These are phyloP conservation scores for Podaxis sp. DNA, from an alignment of 768 basidiomycete species.

Conservation along the genomic window DNA sequence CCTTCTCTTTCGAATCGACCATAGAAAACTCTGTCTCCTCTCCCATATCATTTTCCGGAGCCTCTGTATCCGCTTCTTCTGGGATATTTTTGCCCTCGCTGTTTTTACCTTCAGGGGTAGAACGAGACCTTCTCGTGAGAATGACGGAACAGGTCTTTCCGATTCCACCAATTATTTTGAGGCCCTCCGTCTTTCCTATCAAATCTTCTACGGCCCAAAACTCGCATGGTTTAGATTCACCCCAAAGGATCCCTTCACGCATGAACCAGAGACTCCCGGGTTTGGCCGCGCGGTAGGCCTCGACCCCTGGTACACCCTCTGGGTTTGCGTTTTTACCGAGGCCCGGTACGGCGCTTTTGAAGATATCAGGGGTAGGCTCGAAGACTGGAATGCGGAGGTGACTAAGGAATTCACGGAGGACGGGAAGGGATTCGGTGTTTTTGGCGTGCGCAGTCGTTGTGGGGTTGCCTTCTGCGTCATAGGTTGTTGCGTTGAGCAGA, in stretches of 20 bases:
- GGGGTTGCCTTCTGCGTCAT: slow-evolving; percentile 29
- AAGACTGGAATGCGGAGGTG: slow-evolving; percentile 37
- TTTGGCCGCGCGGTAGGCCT: slow-evolving; percentile 74
- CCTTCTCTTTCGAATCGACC: slow-evolving; percentile 70
- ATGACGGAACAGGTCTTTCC: slow-evolving; percentile 70
- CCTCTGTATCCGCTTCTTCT: slow-evolving; percentile 23
- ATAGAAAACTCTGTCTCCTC: slow-evolving; percentile 70
- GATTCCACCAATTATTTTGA: slow-evolving; percentile 57
- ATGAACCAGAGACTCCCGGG: slow-evolving; percentile 74
- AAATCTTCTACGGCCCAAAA: slow-evolving; percentile 70
- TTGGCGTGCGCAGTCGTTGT: slow-evolving; percentile 38
- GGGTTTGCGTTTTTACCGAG: slow-evolving; percentile 34
- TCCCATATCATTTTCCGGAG: slow-evolving; percentile 42
- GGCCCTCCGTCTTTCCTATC: slow-evolving; percentile 46
- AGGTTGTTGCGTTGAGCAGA: slow-evolving; percentile 43
- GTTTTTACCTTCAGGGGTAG: slow-evolving; percentile 12
- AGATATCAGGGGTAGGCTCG: slow-evolving; percentile 50
- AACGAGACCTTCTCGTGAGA: slow-evolving; percentile 37
- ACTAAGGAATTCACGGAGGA: slow-evolving; percentile 52
- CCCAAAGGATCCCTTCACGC: slow-evolving; percentile 66
- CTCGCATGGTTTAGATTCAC: slow-evolving; percentile 74
- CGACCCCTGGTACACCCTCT: slow-evolving; percentile 57
- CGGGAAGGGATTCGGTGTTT: slow-evolving; percentile 50
- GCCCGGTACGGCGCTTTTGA: slow-evolving; percentile 52
- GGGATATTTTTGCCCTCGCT: slow-evolving; percentile 29